Percentiles rank a stretch among this genome's conserved stretches.
Conservation (phyloP, 257 asterid species). For the Solanum pimpinellifolium region DNA sequence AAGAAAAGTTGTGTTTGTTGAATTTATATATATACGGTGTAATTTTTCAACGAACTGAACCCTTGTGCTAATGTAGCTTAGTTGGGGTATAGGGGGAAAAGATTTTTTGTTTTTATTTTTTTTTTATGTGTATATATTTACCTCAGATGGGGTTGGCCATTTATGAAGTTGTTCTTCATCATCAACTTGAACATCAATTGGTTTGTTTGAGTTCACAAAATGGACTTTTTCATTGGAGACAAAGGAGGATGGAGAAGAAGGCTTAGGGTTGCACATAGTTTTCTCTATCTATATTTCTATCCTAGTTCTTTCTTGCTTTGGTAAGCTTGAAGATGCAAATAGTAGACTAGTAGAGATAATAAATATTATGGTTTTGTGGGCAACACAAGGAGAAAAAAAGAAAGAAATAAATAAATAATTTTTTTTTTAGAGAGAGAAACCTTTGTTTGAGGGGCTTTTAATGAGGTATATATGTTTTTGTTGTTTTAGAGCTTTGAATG, state of each 20-base stretch:
- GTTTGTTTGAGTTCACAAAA: slow-evolving; percentile 33
- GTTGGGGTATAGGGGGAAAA: background rate
- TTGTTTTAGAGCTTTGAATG: slow-evolving; percentile 16
- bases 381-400: background rate
- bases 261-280: slow-evolving; percentile 66
- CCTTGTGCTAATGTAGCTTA: background rate
- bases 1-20: background rate
- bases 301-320: background rate
- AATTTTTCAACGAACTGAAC: background rate
- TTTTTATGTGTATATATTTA: background rate
- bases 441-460: slow-evolving; percentile 4
- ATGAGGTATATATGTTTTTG: slow-evolving; percentile 30
- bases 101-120: background rate
- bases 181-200: slow-evolving; percentile 17
- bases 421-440: slow-evolving; percentile 1
- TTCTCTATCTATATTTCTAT: background rate
- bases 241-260: slow-evolving; percentile 60
- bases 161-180: slow-evolving; percentile 34
- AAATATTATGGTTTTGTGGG: background rate
- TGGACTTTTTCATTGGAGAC: slow-evolving; percentile 33
- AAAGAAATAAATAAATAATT: background rate
- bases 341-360: background rate
- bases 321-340: background rate
- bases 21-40: background rate
- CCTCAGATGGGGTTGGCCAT: slow-evolving; percentile 78